phyloP scores from a whole-genome alignment of 108 stramenopile genomes.

The Fistulifera solaris region DNA sequence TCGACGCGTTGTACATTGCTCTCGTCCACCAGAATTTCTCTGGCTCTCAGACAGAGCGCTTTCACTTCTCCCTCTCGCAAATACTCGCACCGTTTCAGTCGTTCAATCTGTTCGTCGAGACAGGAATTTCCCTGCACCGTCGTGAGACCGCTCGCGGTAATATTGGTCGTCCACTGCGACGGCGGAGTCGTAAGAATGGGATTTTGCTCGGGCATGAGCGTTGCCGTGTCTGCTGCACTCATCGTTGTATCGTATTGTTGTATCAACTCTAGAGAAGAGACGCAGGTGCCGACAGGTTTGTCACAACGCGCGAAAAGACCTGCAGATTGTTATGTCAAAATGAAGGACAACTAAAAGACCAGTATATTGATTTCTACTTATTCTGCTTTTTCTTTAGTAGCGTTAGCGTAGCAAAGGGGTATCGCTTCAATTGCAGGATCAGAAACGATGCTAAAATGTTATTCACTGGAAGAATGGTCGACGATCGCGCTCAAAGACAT shows the following conservation, averaged over 20 bases:
- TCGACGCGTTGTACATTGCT: constrained; percentile 97
- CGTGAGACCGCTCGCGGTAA: constrained; percentile 42
- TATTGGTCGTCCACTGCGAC: constrained; percentile 42
- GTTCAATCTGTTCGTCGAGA: constrained; percentile 91
- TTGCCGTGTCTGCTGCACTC: neutral
- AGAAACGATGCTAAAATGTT: too few species aligned
- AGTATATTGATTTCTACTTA: too few species aligned
- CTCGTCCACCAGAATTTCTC: constrained; percentile 98
- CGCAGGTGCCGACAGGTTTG: too few species aligned
- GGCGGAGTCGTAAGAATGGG: neutral
- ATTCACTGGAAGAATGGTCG: too few species aligned
- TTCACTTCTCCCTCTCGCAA: constrained; percentile 98
- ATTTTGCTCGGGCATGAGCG: neutral
- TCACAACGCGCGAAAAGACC: too few species aligned
- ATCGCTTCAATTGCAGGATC: too few species aligned
- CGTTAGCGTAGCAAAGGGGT: too few species aligned
- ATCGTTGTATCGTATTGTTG: neutral
- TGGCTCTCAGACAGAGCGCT: constrained; percentile 88
- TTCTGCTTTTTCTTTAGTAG: too few species aligned
- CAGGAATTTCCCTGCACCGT: constrained; percentile 40
- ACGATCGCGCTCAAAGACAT: too few species aligned
- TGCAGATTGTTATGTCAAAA: too few species aligned
- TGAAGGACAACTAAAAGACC: too few species aligned
- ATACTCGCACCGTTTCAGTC: constrained; percentile 93
- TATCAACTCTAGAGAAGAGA: neutral